Base-by-base conservation (phyloP, 768 basidiomycete species). In the Calvatia gigantea region DNA sequence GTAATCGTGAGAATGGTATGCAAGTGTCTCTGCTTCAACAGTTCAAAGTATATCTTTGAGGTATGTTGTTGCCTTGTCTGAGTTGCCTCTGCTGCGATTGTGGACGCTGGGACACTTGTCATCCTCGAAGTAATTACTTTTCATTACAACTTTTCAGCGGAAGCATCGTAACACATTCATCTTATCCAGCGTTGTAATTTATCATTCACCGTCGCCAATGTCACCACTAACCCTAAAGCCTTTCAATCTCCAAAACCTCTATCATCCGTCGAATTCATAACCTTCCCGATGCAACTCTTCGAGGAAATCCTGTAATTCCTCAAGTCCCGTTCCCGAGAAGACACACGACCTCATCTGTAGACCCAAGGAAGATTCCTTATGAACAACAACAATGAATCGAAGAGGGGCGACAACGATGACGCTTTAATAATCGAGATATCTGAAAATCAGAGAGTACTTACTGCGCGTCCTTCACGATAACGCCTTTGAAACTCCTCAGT, bases 271-370 rank as follows among this genome's bases (percentile, higher is more conserved):
- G 80, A 82, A 60, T 82, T 85, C 75, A 81, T 76, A 62, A 89
- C 89, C 2, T 82, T 87, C 62, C 90, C 85, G 58, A 83, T 83
- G 90, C 12, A 89, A 69, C 56, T 87, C 87, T 5, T 81, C 86
- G 44, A 99, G 74, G 68, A 85, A 94, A 15, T 83, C 74, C 29
- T 95, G 82, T 17, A 99, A 79, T 45, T 93, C 85, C 8, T 80
- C 73, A 1, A 99, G 90, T 6, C 96, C 95, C 61, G 86, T 86
- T 19, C 94, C 92, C 9, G 96, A 98, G 74, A 91, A 99, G 14
- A 99, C 97, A 70, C 97, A 98, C 67, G 98, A 99, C 3, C 91
- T 84, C 17, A 82, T 77, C 46, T 91, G 85, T 67, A 98, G 97
- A 44, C 85, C 87, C 35, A 85, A 77, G 65, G 91, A 98, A 69